Evolutionary conservation across 1,139 yeast genomes (phyloP).

Genomic region (Zhuliangozyma blackwelliae): DNA sequence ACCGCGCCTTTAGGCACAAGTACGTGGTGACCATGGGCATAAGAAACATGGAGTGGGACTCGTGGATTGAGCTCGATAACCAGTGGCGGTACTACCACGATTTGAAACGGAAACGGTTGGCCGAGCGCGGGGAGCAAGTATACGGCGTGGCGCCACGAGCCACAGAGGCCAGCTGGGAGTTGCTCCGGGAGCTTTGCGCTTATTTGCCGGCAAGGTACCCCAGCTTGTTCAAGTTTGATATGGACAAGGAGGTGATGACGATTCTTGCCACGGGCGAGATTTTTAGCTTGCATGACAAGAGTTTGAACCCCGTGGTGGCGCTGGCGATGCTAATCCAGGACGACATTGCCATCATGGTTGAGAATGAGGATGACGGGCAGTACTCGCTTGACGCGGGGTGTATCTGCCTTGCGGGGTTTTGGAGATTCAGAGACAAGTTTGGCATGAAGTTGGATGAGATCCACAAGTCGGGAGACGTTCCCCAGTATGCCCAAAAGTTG

Average conservation of each 20-base stretch:
- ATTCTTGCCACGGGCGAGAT: constrained; percentile 52
- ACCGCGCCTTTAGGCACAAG: constrained; percentile 58
- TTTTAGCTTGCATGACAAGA: constrained; percentile 14
- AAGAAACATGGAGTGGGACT: constrained; percentile 51
- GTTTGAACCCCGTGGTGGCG: constrained; percentile 54
- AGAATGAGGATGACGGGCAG: constrained; percentile 46
- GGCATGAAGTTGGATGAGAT: constrained; percentile 51
- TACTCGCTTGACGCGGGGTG: constrained; percentile 58
- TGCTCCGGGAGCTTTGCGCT: constrained; percentile 47
- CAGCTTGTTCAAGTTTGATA: constrained; percentile 41
- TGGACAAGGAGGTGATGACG: constrained; percentile 36
- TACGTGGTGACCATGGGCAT: constrained; percentile 63
- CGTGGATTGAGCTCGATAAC: constrained; percentile 65
- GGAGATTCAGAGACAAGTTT: constrained; percentile 58
- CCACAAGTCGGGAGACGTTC: constrained; percentile 64
- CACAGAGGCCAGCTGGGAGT: constrained; percentile 52
- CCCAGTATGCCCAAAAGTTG: constrained; percentile 54
- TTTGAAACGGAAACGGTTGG: constrained; percentile 46
- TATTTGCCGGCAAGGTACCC: constrained; percentile 61
- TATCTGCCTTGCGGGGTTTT: constrained; percentile 59
- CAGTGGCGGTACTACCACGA: constrained; percentile 56
- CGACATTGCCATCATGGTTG: constrained; percentile 64
- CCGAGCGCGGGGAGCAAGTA: constrained; percentile 42
- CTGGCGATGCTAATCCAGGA: constrained; percentile 61
- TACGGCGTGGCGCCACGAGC: constrained; percentile 53